phyloP scores from a whole-genome alignment of 140 eudicot genomes.

The Stevia rebaudiana region DNA sequence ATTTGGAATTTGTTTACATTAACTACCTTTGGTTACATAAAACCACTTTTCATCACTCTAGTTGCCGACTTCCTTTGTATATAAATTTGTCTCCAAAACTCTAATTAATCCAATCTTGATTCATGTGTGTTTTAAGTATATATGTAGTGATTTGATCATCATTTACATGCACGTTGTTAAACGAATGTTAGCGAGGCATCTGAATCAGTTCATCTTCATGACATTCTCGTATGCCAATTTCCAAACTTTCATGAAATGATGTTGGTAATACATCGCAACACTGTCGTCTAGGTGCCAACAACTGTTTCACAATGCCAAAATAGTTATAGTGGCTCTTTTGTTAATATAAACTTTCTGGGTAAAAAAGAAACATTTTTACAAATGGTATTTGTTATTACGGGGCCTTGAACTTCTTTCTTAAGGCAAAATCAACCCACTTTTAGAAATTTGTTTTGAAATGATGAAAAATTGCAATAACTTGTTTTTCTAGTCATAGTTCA shows the following conservation, averaged over 20 bases:
- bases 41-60: background rate
- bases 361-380: conserved; percentile 5
- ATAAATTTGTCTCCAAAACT: conserved; percentile 6
- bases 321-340: background rate
- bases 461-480: background rate
- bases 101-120: background rate
- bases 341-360: background rate
- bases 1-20: background rate
- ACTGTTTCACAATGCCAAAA: conserved; percentile 28
- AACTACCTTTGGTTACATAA: background rate
- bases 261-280: conserved; percentile 73
- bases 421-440: background rate
- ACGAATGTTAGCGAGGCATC: conserved; percentile 30
- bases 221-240: conserved; percentile 61
- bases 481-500: background rate
- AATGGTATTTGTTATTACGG: background rate
- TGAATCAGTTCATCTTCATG: conserved; percentile 56
- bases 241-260: conserved; percentile 40
- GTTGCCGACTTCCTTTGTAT: background rate
- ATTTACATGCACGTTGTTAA: background rate
- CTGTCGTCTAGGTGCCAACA: conserved; percentile 75
- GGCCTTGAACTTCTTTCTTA: background rate
- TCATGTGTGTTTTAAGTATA: background rate
- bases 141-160: background rate
- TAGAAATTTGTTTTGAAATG: background rate